Conservation (phyloP, 2,329 filamentous ascomycete species). For the Pseudogymnoascus sp. region DNA sequence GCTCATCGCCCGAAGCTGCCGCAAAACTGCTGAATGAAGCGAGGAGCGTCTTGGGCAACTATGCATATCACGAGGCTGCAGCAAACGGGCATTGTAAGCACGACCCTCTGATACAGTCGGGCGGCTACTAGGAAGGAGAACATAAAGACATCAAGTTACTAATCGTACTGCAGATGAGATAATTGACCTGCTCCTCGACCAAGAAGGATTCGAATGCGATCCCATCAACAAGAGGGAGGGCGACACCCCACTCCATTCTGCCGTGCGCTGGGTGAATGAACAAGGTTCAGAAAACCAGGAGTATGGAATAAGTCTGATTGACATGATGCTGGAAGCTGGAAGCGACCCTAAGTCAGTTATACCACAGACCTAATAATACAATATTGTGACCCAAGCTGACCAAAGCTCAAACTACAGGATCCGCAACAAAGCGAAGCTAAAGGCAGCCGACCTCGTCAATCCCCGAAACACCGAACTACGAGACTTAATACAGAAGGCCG, state of each 20-base stretch:
- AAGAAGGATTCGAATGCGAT: constrained; percentile 80
- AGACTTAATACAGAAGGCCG: constrained; percentile 60
- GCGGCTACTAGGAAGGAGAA: neutral
- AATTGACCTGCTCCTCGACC: constrained; percentile 75
- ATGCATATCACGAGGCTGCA: constrained; percentile 84
- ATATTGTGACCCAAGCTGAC: neutral
- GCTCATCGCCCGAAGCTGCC: constrained; percentile 50
- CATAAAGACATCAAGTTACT: neutral
- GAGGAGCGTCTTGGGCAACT: constrained; percentile 77
- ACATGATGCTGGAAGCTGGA: constrained; percentile 78
- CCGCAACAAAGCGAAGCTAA: constrained; percentile 67
- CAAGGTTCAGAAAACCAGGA: constrained; percentile 55
- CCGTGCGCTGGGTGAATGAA: constrained; percentile 68
- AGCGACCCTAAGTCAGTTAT: constrained; percentile 45
- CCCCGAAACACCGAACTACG: constrained; percentile 57
- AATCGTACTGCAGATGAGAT: constrained; percentile 54
- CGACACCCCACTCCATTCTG: constrained; percentile 74
- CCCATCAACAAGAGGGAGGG: constrained; percentile 62
- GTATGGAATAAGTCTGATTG: constrained; percentile 59
- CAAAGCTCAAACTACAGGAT: constrained; percentile 31
- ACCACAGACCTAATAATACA: neutral
- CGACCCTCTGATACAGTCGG: neutral
- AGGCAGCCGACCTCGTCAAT: constrained; percentile 65
- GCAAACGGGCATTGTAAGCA: constrained; percentile 73
- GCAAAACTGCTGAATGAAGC: constrained; percentile 78